Evolutionary conservation across 352 stramenopile species (phyloP), one percentile per base, ranked within the genome.

Genomic region (Pythium myriotylum): DNA sequence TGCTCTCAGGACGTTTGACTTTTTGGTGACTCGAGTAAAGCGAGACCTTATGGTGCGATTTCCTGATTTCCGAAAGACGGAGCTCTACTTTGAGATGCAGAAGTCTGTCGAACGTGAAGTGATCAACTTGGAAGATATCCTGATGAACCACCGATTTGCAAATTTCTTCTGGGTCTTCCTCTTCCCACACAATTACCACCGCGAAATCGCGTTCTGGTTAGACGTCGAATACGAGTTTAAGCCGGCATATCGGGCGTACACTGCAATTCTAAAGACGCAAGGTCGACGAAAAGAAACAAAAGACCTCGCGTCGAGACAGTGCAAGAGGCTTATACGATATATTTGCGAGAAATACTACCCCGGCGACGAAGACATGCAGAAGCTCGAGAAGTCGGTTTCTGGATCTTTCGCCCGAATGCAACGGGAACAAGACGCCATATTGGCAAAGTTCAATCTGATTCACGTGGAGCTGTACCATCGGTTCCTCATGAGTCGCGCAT

Each of bases 161-260:
- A 92, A 93, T 50, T 95, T 92, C 62, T 95, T 95, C 45, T 92
- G 82, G 84, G 84, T 92, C n/a, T 95, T 95, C 59, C 61, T 91
- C 17, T 95, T 95, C 53, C 86, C 84, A 4, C 86, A 95, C 71
- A 90, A 95, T 26, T 95, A 95, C 45, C 86, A 95, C 56, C 82
- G 84, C 16, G 86, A 95, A 64, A 89, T 95, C 39, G 84, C 81
- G 35, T 63, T 95, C 17, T 95, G 84, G 84, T 62, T 95, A 23
- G 86, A 95, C 49, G 81, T 95, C 20, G 84, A 95, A 54, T 95
- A 95, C 59, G 84, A 92, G 54, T 95, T 95, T 55, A 95, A 95
- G 55, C 85, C 84, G 24, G 77, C 84, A 1, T 92, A 91, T 57
- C 78, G 86, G 10, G 72, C 69, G 41, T 94, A 94, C 62, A 76